Percentiles rank a stretch among this genome's conserved stretches.
phyloP scores from a whole-genome alignment of 1,284 basidiomycete genomes.

The Phylloporus sp. region DNA sequence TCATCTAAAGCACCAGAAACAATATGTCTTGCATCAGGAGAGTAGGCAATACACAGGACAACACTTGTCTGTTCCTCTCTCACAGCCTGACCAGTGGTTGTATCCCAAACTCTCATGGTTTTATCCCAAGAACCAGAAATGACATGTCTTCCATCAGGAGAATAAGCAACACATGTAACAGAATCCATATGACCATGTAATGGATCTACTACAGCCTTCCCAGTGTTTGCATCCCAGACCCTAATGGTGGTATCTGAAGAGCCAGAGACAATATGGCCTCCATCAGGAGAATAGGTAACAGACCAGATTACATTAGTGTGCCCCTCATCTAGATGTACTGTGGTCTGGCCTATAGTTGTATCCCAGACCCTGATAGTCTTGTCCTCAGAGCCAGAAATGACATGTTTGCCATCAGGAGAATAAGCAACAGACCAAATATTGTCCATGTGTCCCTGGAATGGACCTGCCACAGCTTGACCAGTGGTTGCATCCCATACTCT shows the following conservation, averaged over 20 bases:
- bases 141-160: not conserved
- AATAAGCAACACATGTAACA: not conserved
- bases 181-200: not conserved
- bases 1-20: not conserved
- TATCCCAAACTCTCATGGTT: not conserved
- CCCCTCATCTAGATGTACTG: not conserved
- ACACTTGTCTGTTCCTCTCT: not conserved
- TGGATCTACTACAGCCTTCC: not conserved
- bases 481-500: too few relatives aligned
- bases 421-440: too few relatives aligned
- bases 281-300: not conserved
- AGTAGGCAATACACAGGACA: not conserved
- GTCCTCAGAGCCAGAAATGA: not conserved
- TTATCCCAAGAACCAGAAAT: not conserved
- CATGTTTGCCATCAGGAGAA: not conserved
- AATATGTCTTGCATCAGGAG: not conserved
- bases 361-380: not conserved
- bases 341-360: not conserved
- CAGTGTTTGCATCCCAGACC: not conserved
- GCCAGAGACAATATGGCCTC: not conserved
- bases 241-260: not conserved
- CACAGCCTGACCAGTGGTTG: not conserved
- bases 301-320: not conserved
- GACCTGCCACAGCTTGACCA: too few relatives aligned
- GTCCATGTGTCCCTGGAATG: too few relatives aligned